These are phyloP conservation scores for Coniosporium apollinis DNA, from an alignment of 495 filamentous ascomycete species.

Conservation along the genomic window DNA sequence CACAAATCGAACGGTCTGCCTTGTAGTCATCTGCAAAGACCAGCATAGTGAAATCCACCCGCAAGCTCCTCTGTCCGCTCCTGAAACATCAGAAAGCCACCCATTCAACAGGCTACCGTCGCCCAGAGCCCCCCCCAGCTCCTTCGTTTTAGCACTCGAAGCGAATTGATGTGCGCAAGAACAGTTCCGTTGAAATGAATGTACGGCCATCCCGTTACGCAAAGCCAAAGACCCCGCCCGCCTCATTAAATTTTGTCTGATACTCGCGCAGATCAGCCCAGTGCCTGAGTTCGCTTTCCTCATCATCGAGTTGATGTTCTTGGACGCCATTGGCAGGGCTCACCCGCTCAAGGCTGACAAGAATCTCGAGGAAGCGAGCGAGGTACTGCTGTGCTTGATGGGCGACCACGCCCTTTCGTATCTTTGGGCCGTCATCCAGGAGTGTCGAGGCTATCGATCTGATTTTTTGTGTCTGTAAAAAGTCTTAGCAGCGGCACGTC, in stretches of 20 bases:
- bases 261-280: conserved; percentile 64
- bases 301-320: conserved; percentile 34
- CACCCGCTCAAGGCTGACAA: conserved; percentile 50
- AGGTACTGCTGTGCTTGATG: conserved; percentile 48
- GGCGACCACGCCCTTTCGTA: conserved; percentile 37
- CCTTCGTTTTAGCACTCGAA: too few species aligned
- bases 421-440: conserved; percentile 41
- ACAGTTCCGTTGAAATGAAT: too few species aligned
- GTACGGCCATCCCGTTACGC: too few species aligned
- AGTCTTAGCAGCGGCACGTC: conserved; percentile 35
- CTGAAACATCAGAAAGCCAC: too few species aligned
- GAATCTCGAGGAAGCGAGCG: conserved; percentile 46
- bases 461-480: conserved; percentile 30
- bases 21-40: too few species aligned
- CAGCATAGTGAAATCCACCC: too few species aligned
- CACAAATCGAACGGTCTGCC: too few species aligned
- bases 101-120: too few species aligned
- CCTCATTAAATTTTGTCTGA: conserved; percentile 52
- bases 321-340: conserved; percentile 20
- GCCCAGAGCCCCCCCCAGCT: too few species aligned
- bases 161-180: too few species aligned
- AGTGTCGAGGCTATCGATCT: conserved; percentile 62
- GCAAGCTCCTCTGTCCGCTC: too few species aligned
- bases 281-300: conserved; percentile 51
- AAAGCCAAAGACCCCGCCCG: conserved; percentile 28